A percentile compares a stretch with the other conserved stretches of the same genome.
Conservation (phyloP, 257 asterid genomes). For the Nicotiana noctiflora region DNA sequence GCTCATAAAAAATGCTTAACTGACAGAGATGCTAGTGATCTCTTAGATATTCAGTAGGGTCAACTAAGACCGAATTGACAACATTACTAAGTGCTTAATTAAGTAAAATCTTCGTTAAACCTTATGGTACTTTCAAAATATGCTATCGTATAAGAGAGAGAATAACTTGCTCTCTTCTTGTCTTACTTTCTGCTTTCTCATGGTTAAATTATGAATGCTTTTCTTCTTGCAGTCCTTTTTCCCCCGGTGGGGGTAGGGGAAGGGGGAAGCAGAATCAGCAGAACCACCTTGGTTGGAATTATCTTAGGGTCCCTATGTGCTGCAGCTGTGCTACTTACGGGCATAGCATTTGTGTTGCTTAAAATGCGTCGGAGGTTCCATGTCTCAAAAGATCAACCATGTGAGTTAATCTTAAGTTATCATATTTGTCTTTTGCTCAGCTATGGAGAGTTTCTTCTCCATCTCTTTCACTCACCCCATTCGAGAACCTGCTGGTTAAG, state of each 20-base stretch:
- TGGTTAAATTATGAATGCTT: neutral
- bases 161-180: neutral
- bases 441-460: neutral
- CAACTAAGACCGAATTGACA: neutral
- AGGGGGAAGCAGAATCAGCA: conserved; percentile 21
- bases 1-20: neutral
- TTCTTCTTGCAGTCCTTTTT: conserved; percentile 29
- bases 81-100: neutral
- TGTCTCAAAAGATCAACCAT: conserved; percentile 2
- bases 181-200: conserved; percentile 4
- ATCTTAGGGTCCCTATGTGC: conserved; percentile 26
- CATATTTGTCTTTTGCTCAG: neutral
- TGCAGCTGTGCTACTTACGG: conserved; percentile 19
- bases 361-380: conserved; percentile 15
- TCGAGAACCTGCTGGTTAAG: neutral
- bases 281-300: conserved; percentile 40
- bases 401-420: neutral
- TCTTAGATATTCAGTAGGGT: neutral
- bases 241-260: conserved; percentile 22
- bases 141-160: neutral
- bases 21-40: neutral
- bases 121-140: neutral
- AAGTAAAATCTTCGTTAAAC: neutral
- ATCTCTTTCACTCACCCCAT: neutral
- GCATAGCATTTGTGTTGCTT: conserved; percentile 16